phyloP scores from a whole-genome alignment of 1,284 basidiomycete genomes.

The Leccinum pachyderme region DNA sequence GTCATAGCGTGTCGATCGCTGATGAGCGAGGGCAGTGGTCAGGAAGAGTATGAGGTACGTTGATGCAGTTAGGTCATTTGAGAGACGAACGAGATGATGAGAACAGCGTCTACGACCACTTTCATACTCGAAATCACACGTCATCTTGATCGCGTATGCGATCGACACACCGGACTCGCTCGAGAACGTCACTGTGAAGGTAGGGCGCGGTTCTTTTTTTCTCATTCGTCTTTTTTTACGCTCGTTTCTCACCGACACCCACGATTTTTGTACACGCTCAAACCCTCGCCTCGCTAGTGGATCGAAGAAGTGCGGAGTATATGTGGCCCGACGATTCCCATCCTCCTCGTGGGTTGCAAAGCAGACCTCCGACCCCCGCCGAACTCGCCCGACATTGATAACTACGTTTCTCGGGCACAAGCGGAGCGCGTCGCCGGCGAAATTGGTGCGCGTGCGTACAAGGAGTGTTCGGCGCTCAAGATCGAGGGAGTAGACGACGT shows the following conservation, averaged over 20 bases:
- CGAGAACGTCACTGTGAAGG: slow-evolving; percentile 94
- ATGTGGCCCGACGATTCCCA: slow-evolving; percentile 81
- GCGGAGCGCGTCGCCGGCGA: slow-evolving; percentile 75
- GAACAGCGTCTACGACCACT: slow-evolving; percentile 84
- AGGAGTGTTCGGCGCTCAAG: slow-evolving; percentile 88
- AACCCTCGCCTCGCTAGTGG: slow-evolving; percentile 59
- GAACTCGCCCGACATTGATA: slow-evolving; percentile 39
- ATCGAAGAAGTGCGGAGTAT: slow-evolving; percentile 94
- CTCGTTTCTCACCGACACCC: neutral
- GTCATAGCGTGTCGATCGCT: slow-evolving; percentile 1
- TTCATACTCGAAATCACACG: slow-evolving; percentile 97
- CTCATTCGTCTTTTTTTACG: neutral
- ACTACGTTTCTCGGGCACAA: slow-evolving; percentile 69
- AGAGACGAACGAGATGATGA: neutral
- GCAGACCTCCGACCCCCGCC: slow-evolving; percentile 72
- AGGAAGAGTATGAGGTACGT: slow-evolving; percentile 89
- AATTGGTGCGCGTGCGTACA: slow-evolving; percentile 89
- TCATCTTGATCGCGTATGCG: slow-evolving; percentile 96
- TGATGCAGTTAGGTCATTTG: neutral
- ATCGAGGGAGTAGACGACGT: slow-evolving; percentile 95
- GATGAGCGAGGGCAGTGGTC: slow-evolving; percentile 56
- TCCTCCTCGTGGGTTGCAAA: slow-evolving; percentile 86
- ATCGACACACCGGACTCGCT: slow-evolving; percentile 96
- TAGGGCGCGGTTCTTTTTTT: slow-evolving; percentile 24
- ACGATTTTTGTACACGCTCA: neutral